These are phyloP conservation scores for Cryptococcus hybrid DNA, from an alignment of 1,284 basidiomycete species.

Conservation along the genomic window DNA sequence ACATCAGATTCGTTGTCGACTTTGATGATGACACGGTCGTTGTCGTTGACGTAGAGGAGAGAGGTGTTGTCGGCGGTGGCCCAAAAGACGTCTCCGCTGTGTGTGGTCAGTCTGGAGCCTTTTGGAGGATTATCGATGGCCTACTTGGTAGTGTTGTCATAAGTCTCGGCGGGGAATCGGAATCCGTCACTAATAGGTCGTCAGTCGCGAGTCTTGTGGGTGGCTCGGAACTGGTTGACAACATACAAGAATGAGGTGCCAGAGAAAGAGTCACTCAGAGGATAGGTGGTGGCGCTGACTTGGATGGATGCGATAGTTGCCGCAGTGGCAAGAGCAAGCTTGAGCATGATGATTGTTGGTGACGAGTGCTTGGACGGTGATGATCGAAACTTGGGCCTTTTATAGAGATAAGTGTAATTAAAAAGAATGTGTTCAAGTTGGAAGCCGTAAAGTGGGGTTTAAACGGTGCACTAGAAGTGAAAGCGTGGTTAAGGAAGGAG, in stretches of 20 bases:
- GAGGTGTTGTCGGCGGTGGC: conserved; percentile 40
- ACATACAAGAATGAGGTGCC: conserved; percentile 32
- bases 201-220: conserved; percentile 13
- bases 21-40: conserved; percentile 72
- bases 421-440: too few species aligned
- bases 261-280: conserved; percentile 20
- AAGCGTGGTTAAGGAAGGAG: too few species aligned
- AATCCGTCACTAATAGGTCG: conserved; percentile 28
- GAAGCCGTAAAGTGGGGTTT: too few species aligned
- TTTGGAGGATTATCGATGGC: conserved; percentile 2
- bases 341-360: not conserved
- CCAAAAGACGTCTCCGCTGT: conserved; percentile 61
- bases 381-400: too few species aligned
- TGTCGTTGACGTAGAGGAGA: conserved; percentile 58
- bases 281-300: conserved; percentile 19
- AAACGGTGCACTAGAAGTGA: too few species aligned
- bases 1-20: conserved; percentile 34
- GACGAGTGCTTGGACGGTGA: too few species aligned
- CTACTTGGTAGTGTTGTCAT: conserved; percentile 48
- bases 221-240: not conserved
- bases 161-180: conserved; percentile 19
- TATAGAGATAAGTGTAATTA: too few species aligned
- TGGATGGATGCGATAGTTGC: not conserved
- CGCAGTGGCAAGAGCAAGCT: not conserved
- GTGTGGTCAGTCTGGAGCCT: not conserved